These are phyloP conservation scores for Pseudocercospora fijiensis DNA, from an alignment of 2,329 filamentous ascomycete species.

Conservation along the genomic window DNA sequence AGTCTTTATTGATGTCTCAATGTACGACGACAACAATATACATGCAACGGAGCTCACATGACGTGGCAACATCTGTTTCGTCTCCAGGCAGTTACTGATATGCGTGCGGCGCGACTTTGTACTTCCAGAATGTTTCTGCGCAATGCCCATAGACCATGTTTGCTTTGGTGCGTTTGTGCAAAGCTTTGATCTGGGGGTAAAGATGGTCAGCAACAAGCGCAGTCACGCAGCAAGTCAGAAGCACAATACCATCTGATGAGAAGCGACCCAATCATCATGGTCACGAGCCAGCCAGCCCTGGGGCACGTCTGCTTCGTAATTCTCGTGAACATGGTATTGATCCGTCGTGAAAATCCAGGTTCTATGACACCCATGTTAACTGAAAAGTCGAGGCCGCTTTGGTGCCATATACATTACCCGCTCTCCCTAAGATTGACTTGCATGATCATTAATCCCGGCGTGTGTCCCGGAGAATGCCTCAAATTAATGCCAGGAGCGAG, in stretches of 20 bases:
- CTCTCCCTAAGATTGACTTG: constrained; percentile 40
- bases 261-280: constrained; percentile 38
- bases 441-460: constrained; percentile 39
- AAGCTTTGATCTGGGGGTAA: not conserved
- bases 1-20: too few species aligned
- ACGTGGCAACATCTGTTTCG: not conserved
- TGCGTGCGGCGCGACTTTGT: constrained; percentile 24
- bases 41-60: not conserved
- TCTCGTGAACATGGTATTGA: constrained; percentile 42
- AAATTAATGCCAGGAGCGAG: constrained; percentile 39
- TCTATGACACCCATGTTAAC: not conserved
- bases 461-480: constrained; percentile 41
- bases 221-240: not conserved
- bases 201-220: not conserved
- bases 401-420: not conserved
- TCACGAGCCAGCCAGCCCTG: constrained; percentile 43
- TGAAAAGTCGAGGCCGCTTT: not conserved
- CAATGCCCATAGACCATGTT: constrained; percentile 31
- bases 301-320: constrained; percentile 37
- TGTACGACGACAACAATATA: too few species aligned
- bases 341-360: constrained; percentile 41
- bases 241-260: constrained; percentile 26
- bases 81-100: constrained; percentile 11
- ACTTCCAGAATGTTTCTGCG: constrained; percentile 25
- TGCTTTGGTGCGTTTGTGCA: constrained; percentile 24